Evolutionary conservation across 1,284 basidiomycete genomes (phyloP).

Genomic region (Cutaneotrichosporon sp.): DNA sequence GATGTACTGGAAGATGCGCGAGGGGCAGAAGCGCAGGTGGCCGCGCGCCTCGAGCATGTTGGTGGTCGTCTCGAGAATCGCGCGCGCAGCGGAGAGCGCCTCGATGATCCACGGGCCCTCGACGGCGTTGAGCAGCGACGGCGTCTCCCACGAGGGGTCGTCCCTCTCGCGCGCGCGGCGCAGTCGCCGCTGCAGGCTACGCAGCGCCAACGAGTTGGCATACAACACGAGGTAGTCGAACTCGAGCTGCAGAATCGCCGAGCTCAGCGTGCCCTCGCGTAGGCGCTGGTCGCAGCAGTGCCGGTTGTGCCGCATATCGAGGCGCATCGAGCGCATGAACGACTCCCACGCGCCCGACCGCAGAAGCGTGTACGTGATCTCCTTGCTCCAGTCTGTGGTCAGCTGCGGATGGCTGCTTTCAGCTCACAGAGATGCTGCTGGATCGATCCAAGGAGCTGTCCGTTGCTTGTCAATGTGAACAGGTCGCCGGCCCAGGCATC

Average conservation of each 20-base stretch:
- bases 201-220: conserved; percentile 19
- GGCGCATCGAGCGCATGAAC: conserved; percentile 17
- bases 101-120: conserved; percentile 26
- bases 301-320: conserved; percentile 21
- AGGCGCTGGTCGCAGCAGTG: conserved; percentile 11
- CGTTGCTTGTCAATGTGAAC: conserved; percentile 1
- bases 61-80: conserved; percentile 17
- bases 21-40: conserved; percentile 19
- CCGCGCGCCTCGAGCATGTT: conserved; percentile 15
- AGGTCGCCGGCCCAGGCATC: conserved; percentile 3
- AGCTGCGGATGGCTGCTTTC: not conserved
- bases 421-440: conserved; percentile 8
- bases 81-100: conserved; percentile 17
- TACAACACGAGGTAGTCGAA: conserved; percentile 24
- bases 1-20: conserved; percentile 22
- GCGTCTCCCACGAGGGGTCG: conserved; percentile 18
- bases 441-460: not conserved
- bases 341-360: conserved; percentile 21
- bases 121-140: conserved; percentile 22
- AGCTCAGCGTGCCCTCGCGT: conserved; percentile 16
- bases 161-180: conserved; percentile 9
- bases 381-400: conserved; percentile 16
- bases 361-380: conserved; percentile 15
- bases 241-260: conserved; percentile 19
- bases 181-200: conserved; percentile 19